Evolutionary conservation across 2,329 filamentous ascomycete genomes (phyloP).

Genomic region (Xylariaceae sp.): DNA sequence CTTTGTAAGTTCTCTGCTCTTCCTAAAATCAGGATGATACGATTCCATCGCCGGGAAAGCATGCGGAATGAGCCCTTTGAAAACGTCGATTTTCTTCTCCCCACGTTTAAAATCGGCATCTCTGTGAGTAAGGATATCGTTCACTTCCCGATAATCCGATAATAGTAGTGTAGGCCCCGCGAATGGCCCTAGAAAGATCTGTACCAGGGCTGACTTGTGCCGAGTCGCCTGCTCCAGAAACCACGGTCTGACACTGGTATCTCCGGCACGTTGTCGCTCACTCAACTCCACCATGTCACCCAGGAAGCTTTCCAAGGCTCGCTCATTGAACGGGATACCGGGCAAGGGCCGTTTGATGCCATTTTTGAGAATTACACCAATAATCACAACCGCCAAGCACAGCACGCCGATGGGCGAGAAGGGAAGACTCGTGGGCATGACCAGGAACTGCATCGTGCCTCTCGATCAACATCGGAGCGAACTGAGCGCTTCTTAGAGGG

Average conservation of each 20-base stretch:
- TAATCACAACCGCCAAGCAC: too few species aligned
- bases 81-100: background rate
- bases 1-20: background rate
- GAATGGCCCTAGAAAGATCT: constrained; percentile 3
- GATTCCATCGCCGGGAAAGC: constrained; percentile 3
- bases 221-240: background rate
- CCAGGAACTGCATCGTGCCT: too few species aligned
- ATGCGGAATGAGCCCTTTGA: background rate
- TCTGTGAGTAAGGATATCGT: background rate
- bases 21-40: background rate
- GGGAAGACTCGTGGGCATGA: too few species aligned
- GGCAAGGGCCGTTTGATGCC: background rate
- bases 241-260: constrained; percentile 1
- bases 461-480: too few species aligned
- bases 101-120: background rate
- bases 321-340: background rate
- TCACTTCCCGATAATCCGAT: constrained; percentile 4
- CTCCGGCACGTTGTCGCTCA: background rate
- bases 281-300: background rate
- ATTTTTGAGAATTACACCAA: too few species aligned
- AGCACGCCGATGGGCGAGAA: too few species aligned
- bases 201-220: constrained; percentile 1
- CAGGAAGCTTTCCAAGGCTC: background rate
- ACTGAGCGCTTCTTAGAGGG: too few species aligned
- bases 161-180: background rate